Conservation (phyloP, 306 rosid genomes). For the Amphicarpaea edgeworthii region DNA sequence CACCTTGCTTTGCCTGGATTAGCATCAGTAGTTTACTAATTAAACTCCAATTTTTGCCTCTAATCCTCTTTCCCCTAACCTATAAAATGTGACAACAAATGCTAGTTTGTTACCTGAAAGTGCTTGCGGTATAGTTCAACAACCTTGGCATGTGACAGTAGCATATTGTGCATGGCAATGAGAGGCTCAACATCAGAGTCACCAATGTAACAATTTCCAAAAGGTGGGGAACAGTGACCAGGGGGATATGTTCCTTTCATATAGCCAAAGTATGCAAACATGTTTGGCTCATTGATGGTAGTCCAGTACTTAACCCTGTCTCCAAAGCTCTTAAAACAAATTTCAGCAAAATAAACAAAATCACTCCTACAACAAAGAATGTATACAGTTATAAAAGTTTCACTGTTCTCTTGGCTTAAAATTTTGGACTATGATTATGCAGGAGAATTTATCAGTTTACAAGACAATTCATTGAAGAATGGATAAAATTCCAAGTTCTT, state of each 20-base stretch:
- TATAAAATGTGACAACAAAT: constrained; percentile 25
- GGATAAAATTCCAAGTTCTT: constrained; percentile 2
- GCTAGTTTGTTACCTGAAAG: constrained; percentile 56
- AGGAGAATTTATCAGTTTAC: neutral
- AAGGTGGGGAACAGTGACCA: constrained; percentile 65
- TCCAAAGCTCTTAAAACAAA: constrained; percentile 62
- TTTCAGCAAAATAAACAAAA: constrained; percentile 61
- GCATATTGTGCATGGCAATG: constrained; percentile 59
- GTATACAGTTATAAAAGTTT: neutral
- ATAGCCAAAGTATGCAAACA: constrained; percentile 45
- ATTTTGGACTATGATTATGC: neutral
- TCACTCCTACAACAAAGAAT: constrained; percentile 54
- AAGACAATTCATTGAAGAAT: constrained; percentile 10
- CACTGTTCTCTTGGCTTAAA: constrained; percentile 1
- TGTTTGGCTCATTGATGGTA: constrained; percentile 64
- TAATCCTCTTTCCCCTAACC: neutral
- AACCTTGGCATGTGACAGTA: constrained; percentile 71
- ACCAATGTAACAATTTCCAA: constrained; percentile 71
- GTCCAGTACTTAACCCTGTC: constrained; percentile 63
- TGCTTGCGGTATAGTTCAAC: constrained; percentile 59
- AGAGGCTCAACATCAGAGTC: constrained; percentile 75
- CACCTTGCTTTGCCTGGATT: constrained; percentile 61
- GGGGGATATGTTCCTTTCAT: constrained; percentile 57
- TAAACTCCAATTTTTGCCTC: neutral
- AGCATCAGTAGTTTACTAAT: constrained; percentile 14